Base-by-base conservation (phyloP, 192 early-diverging fungal species). In the Tieghemiomyces parasiticus region DNA sequence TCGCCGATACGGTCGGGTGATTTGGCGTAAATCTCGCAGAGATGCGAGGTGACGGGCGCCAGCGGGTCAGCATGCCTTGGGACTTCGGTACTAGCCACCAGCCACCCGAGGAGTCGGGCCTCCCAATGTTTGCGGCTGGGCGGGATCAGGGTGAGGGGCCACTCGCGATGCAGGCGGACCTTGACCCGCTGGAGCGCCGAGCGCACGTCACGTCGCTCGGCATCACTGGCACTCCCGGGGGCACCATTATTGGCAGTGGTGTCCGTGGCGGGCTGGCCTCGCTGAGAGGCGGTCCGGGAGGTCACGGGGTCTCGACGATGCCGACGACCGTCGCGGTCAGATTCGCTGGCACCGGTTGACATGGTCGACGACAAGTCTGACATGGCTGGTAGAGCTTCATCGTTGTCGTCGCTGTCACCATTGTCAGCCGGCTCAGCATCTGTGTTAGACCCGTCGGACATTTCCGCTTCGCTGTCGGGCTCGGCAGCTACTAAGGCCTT, bases 1-100 rank as follows among this genome's bases (percentile, higher is more conserved):
- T 33, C 26, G 46, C 72, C 67, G 24, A 77, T 71, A 63, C 64
- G 78, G 46, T 67, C 66, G 24, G 65, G 61, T 22, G 61, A 53
- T 46, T 46, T 64, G 35, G 67, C 72, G 12, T 70, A 59, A 33
- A 68, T 63, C 1, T 72, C 68, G 12, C 71, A 67, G 6, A 86
- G 60, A 12, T 67, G 65, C 16, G 34, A 10, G 51, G 55, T 30
- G 0, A 56, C 32, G 6, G 8, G 25, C 33, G 67, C 69, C 58
- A 72, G 63, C 9, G n/a, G 35, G 0, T 44, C 26, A 44, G 71
- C 68, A 62, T 70, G 67, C 29, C 63, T n/a, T n/a, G n/a, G n/a
- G n/a, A n/a, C n/a, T n/a, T 25, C 52, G 46, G 29, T 31, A 69
- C 71, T 56, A 69, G 19, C 71, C 31, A 58, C 1, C 16, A 74